Conservation (phyloP, 345 rosid species). For the Salix purpurea region DNA sequence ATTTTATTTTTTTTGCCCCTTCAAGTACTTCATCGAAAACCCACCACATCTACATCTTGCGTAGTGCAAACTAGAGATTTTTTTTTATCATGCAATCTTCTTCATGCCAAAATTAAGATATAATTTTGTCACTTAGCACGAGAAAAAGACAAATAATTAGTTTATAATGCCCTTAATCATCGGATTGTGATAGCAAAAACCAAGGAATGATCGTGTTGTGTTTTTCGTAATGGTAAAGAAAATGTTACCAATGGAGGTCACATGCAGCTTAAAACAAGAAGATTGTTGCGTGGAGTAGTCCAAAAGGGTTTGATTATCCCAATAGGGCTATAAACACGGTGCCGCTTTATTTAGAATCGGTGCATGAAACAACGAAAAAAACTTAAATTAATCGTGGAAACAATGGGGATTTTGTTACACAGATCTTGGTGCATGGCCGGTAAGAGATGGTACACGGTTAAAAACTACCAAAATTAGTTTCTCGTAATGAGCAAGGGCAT, state of each 20-base stretch:
- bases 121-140: background rate
- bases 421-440: too few relatives aligned
- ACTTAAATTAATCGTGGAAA: background rate
- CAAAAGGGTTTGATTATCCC: background rate
- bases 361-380: background rate
- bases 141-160: background rate
- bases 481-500: too few relatives aligned
- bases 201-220: background rate
- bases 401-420: background rate
- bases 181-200: background rate
- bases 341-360: background rate
- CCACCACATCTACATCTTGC: background rate
- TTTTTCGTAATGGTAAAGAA: background rate
- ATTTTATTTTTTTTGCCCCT: too few relatives aligned
- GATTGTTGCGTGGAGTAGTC: background rate
- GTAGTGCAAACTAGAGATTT: too few relatives aligned
- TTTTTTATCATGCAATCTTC: background rate
- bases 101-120: background rate
- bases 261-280: conserved; percentile 6
- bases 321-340: background rate
- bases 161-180: background rate
- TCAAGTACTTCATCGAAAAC: background rate
- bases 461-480: too few relatives aligned
- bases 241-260: background rate
- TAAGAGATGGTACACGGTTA: too few relatives aligned